These are phyloP conservation scores for Juglanconis oblonga DNA, from an alignment of 2,329 filamentous ascomycete species.

Conservation along the genomic window DNA sequence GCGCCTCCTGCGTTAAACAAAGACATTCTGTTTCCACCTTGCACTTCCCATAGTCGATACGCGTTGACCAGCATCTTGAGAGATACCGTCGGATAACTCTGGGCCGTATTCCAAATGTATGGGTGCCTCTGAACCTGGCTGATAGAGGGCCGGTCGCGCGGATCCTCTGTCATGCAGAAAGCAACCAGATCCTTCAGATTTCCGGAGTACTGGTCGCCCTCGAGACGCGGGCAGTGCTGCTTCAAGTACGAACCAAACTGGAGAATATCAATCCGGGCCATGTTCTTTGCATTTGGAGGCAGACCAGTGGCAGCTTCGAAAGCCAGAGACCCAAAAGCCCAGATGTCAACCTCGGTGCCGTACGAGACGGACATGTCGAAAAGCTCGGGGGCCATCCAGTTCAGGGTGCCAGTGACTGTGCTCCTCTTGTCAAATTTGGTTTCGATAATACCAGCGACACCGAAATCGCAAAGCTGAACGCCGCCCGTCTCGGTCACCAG, in stretches of 20 bases:
- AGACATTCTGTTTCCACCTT: constrained; percentile 67
- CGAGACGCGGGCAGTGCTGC: constrained; percentile 63
- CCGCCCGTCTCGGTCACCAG: constrained; percentile 72
- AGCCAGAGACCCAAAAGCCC: constrained; percentile 79
- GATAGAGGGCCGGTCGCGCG: constrained; percentile 65
- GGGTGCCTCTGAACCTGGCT: constrained; percentile 66
- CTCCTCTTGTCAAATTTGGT: constrained; percentile 73
- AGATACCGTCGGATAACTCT: constrained; percentile 60
- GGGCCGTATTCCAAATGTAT: constrained; percentile 63
- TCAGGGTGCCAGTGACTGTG: constrained; percentile 77
- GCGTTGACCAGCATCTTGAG: constrained; percentile 66
- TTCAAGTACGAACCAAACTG: constrained; percentile 57
- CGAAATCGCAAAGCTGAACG: constrained; percentile 82
- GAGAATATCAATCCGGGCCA: constrained; percentile 40
- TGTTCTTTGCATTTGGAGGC: constrained; percentile 65
- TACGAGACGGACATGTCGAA: constrained; percentile 64
- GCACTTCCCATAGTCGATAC: constrained; percentile 73
- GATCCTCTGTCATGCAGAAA: constrained; percentile 69
- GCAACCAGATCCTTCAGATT: constrained; percentile 67
- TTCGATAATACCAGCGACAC: constrained; percentile 76
- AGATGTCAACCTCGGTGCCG: constrained; percentile 74
- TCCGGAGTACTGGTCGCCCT: constrained; percentile 69
- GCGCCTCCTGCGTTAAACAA: constrained; percentile 60
- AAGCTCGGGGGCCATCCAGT: constrained; percentile 85
- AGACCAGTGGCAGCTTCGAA: constrained; percentile 78